Evolutionary conservation across 2,329 filamentous ascomycete species (phyloP).

Genomic region (Triangularia verruculosa): DNA sequence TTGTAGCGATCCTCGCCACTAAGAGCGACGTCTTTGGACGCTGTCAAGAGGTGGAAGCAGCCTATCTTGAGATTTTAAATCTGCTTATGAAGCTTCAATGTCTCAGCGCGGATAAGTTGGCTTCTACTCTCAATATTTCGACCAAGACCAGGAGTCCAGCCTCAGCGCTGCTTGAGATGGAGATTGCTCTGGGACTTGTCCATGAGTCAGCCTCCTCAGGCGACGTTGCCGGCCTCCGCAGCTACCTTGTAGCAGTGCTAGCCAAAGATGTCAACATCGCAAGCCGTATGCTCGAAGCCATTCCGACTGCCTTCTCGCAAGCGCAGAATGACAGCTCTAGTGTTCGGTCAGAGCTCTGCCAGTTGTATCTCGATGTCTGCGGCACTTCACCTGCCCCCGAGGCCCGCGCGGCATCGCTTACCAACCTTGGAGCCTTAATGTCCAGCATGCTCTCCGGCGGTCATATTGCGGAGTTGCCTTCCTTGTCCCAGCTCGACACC

Average conservation of each 20-base stretch:
- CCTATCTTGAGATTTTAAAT: constrained; percentile 48
- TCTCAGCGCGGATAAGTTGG: constrained; percentile 20
- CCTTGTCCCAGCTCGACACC: constrained; percentile 33
- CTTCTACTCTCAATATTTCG: background rate
- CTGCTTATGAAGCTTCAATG: constrained; percentile 35
- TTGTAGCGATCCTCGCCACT: background rate
- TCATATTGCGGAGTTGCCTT: constrained; percentile 31
- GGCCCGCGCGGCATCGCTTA: constrained; percentile 46
- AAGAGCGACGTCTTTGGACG: constrained; percentile 12
- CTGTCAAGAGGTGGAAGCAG: constrained; percentile 43
- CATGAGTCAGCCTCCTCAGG: constrained; percentile 31
- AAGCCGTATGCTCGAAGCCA: constrained; percentile 40
- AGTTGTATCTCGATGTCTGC: constrained; percentile 44
- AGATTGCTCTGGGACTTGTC: constrained; percentile 35
- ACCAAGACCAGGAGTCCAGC: background rate
- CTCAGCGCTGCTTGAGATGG: constrained; percentile 30
- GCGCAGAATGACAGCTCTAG: constrained; percentile 2
- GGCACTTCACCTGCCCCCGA: constrained; percentile 40
- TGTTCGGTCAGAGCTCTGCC: constrained; percentile 32
- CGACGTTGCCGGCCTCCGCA: constrained; percentile 25
- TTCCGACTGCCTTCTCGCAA: constrained; percentile 33
- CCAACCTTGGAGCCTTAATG: constrained; percentile 46
- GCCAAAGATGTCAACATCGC: constrained; percentile 41
- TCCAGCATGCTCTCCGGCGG: constrained; percentile 38
- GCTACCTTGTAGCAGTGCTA: constrained; percentile 38